Percentiles rank a stretch among this genome's conserved stretches.
Conservation (phyloP, 441 rosid species). For the Corymbia citriodora region DNA sequence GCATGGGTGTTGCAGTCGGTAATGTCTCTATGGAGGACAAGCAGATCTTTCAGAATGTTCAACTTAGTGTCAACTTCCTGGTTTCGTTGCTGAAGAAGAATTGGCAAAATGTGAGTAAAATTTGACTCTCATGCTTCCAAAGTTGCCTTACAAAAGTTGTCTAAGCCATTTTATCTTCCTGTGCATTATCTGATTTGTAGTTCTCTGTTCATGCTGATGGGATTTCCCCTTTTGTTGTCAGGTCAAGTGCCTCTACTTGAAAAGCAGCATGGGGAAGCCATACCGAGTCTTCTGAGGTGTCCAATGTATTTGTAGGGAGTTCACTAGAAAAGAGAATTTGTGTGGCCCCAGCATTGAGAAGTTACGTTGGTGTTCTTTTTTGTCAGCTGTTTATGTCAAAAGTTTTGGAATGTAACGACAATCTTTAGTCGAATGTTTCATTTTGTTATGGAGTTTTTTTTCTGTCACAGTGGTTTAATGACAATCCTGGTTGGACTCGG, state of each 20-base stretch:
- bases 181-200: not conserved
- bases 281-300: slow-evolving; percentile 54
- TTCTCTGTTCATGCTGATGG: not conserved
- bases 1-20: slow-evolving; percentile 98
- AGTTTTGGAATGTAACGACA: not conserved
- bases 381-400: not conserved
- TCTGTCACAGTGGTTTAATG: not conserved
- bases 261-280: slow-evolving; percentile 85
- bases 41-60: slow-evolving; percentile 93
- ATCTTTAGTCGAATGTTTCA: not conserved
- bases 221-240: slow-evolving; percentile 8
- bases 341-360: not conserved
- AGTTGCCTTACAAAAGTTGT: not conserved
- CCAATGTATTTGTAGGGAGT: not conserved
- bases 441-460: not conserved
- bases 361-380: not conserved
- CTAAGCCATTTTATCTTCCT: not conserved
- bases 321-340: not conserved
- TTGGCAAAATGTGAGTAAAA: slow-evolving; percentile 85
- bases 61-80: slow-evolving; percentile 86
- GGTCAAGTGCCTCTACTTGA: slow-evolving; percentile 90
- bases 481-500: not conserved
- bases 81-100: slow-evolving; percentile 92
- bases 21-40: slow-evolving; percentile 87
- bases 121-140: not conserved